These are phyloP conservation scores for Candida maesae DNA, from an alignment of 805 yeast genomes.

Conservation along the genomic window DNA sequence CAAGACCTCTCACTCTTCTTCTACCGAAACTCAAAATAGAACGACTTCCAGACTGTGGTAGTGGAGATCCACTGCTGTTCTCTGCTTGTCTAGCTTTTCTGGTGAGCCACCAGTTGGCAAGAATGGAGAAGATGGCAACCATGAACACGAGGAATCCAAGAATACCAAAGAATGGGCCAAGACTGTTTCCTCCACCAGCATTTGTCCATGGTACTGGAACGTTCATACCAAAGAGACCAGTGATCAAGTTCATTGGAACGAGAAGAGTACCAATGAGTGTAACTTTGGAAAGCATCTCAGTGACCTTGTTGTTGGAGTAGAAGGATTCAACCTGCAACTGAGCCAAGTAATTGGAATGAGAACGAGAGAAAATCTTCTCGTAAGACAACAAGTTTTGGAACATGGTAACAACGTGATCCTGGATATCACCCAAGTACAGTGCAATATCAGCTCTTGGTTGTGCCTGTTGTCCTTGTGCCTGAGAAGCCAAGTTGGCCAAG, in stretches of 20 bases:
- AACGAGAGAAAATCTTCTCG: conserved; percentile 88
- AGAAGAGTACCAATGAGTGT: conserved; percentile 87
- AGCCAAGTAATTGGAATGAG: conserved; percentile 89
- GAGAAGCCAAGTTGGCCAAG: conserved; percentile 32
- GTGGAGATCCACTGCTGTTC: conserved; percentile 10
- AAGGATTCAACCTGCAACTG: conserved; percentile 92
- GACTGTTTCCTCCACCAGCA: conserved; percentile 25
- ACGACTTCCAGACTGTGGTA: conserved; percentile 29
- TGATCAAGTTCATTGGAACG: conserved; percentile 83
- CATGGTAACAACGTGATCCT: conserved; percentile 96
- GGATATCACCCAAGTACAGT: conserved; percentile 89
- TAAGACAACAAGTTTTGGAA: conserved; percentile 83
- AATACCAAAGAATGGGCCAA: conserved; percentile 70
- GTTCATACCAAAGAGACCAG: conserved; percentile 96
- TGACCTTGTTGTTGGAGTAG: conserved; percentile 77
- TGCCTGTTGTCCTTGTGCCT: conserved; percentile 27
- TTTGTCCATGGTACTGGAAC: conserved; percentile 77
- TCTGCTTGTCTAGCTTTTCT: conserved; percentile 30
- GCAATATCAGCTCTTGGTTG: conserved; percentile 91
- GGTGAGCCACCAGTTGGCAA: conserved; percentile 41
- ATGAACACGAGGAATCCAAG: conserved; percentile 46
- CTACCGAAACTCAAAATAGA: conserved; percentile 30
- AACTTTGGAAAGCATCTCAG: conserved; percentile 83
- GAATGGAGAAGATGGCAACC: conserved; percentile 35
- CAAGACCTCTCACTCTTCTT: conserved; percentile 15